A percentile compares a stretch with the other conserved stretches of the same genome.
These are phyloP conservation scores for Phytophthora capsici DNA, from an alignment of 352 stramenopile genomes.

Conservation along the genomic window DNA sequence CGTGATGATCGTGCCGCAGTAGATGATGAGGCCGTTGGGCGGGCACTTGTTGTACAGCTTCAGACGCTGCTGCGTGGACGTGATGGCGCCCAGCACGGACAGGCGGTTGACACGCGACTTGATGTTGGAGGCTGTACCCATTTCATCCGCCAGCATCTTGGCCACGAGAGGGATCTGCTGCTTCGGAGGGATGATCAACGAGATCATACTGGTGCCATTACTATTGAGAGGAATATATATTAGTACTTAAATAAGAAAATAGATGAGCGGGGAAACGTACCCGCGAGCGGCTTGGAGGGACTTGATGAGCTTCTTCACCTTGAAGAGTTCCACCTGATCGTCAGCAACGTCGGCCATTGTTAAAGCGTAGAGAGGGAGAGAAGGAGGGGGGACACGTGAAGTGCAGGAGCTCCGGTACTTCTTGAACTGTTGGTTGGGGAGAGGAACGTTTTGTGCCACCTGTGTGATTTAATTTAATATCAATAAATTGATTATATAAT, in stretches of 20 bases:
- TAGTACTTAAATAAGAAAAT: slow-evolving; percentile 12
- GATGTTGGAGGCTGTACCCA: slow-evolving; percentile 99
- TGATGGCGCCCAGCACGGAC: slow-evolving; percentile 98
- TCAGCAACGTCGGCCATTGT: slow-evolving; percentile 63
- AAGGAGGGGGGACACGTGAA: background rate
- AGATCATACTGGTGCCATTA: slow-evolving; percentile 99
- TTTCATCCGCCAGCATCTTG: slow-evolving; percentile 99
- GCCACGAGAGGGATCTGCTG: slow-evolving; percentile 97
- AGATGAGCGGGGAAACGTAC: slow-evolving; percentile 45
- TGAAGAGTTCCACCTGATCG: slow-evolving; percentile 99
- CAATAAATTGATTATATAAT: too few species aligned
- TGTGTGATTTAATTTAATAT: too few species aligned
- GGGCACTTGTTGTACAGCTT: slow-evolving; percentile 99
- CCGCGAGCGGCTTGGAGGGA: slow-evolving; percentile 91
- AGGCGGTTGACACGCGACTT: slow-evolving; percentile 99
- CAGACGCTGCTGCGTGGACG: slow-evolving; percentile 98
- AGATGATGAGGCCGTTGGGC: slow-evolving; percentile 98
- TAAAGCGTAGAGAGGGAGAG: background rate
- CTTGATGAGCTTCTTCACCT: slow-evolving; percentile 99
- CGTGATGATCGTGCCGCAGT: slow-evolving; percentile 99
- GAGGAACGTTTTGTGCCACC: background rate
- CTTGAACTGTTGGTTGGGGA: slow-evolving; percentile 9
- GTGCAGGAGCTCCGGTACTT: background rate
- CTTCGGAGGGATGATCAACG: slow-evolving; percentile 98
- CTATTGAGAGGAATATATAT: slow-evolving; percentile 34